phyloP scores from a whole-genome alignment of 768 basidiomycete species.

The Calocera cornea region DNA sequence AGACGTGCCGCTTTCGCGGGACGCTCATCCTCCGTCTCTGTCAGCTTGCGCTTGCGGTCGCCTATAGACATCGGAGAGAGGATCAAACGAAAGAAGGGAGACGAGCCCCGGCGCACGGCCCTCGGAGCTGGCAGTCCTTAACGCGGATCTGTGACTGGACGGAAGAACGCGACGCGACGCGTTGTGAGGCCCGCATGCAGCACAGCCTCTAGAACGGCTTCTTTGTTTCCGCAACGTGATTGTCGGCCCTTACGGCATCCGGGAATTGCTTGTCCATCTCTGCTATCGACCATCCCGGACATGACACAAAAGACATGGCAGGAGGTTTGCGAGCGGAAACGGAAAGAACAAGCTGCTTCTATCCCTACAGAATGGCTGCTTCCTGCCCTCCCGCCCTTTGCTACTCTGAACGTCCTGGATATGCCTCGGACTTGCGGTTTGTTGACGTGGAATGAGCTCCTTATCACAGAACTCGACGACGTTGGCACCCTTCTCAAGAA shows the following conservation, averaged over 20 bases:
- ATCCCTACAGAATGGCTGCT: conserved; percentile 58
- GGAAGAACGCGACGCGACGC: too few species aligned
- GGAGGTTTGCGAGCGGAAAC: conserved; percentile 42
- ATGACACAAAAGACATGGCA: conserved; percentile 30
- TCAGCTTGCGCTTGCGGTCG: not conserved
- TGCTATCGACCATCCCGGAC: not conserved
- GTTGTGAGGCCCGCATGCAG: too few species aligned
- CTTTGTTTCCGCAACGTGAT: not conserved
- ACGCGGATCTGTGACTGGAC: too few species aligned
- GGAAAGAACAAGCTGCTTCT: conserved; percentile 34
- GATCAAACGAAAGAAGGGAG: not conserved
- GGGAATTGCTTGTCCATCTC: not conserved
- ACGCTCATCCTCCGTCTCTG: not conserved
- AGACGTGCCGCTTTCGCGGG: not conserved
- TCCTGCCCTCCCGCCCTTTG: conserved; percentile 24
- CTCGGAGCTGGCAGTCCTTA: too few species aligned
- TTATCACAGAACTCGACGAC: conserved; percentile 46
- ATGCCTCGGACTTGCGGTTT: conserved; percentile 46
- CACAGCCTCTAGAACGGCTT: too few species aligned
- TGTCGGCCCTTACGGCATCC: not conserved
- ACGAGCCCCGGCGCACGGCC: not conserved
- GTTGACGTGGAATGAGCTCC: conserved; percentile 41
- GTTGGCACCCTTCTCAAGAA: conserved; percentile 17
- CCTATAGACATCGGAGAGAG: not conserved
- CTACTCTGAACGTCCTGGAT: conserved; percentile 37